Evolutionary conservation across 148 eudicot species (phyloP).

Genomic region (Cornus florida): DNA sequence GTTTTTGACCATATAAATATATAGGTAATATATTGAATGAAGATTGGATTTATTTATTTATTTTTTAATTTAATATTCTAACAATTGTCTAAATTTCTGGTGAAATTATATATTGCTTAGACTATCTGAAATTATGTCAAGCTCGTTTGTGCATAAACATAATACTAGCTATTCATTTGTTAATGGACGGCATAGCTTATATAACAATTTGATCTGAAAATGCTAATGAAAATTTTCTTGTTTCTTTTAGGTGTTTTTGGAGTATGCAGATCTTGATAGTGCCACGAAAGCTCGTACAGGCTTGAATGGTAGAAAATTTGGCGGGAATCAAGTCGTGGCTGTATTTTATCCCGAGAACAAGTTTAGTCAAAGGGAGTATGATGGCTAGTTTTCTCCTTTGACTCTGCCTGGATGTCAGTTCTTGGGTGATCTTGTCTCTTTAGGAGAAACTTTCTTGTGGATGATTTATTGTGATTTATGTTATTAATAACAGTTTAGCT

Average conservation of each 20-base stretch:
- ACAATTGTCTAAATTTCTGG: background rate
- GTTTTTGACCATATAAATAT: too few relatives aligned
- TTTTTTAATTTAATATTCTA: background rate
- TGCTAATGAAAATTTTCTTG: background rate
- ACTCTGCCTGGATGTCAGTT: too few relatives aligned
- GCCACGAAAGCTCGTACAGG: constrained; percentile 65
- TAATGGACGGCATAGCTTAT: background rate
- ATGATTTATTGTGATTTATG: background rate
- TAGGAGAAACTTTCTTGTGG: background rate
- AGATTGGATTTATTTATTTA: background rate
- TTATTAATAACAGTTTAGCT: background rate
- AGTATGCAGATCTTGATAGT: constrained; percentile 67
- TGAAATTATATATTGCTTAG: background rate
- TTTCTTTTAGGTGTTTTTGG: constrained; percentile 75
- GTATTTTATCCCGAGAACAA: constrained; percentile 68
- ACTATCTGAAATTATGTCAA: background rate
- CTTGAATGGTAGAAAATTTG: constrained; percentile 85
- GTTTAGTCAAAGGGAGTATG: constrained; percentile 66
- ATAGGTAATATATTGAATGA: too few relatives aligned
- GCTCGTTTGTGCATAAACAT: background rate
- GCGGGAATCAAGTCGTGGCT: constrained; percentile 76
- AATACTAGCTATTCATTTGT: too few relatives aligned
- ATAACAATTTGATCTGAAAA: background rate
- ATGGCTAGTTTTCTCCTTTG: constrained; percentile 29
- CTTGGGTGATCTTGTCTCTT: too few relatives aligned